Base-by-base conservation (phyloP, 75 land plant genomes). In the Cupressus sempervirens region DNA sequence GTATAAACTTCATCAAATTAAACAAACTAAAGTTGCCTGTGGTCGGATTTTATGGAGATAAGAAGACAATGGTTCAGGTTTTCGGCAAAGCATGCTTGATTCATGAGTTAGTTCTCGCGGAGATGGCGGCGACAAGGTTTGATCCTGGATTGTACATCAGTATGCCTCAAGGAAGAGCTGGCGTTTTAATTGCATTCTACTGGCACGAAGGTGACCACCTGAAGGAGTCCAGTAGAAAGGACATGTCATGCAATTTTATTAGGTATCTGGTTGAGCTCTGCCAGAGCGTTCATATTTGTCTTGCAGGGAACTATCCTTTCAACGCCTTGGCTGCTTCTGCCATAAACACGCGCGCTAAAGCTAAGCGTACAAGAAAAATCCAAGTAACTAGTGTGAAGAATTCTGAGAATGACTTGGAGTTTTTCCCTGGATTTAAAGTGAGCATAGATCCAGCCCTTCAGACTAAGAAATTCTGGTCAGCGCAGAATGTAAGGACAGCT, bases 231-330 rank as follows among this genome's bases (percentile, higher is more conserved):
- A 70, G 76, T 11, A 85, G 90, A 52, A 89, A 89, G 34, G 90
- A 89, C 58, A 76, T 89, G 68, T 83, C 90, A 45, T 89, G 90
- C 83, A 89, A 86, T 65, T 89, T 89, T 70, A 58, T 89, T 46
- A 79, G 90, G 38, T 89, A 89, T 52, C 32, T 89, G 56, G 83
- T 86, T 7, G 90, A 89, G 16, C 84, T 89, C 13, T 89, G 87
- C 35, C 83, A 84, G 7, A 13, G 30, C 45, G 85, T 89, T 9
- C 65, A 67, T 80, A 68, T 84, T 34, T 86, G 87, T 80, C 52
- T 89, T 45, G 77, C 84, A 54, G 86, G 83, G 12, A 30, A 73
- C 32, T 32, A 32, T 30, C 14, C 35, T 73, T 73, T 73, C 35
- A 15, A 73, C 9, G 76, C 76, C 32, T 73, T 34, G 6, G 76